Conservation (phyloP, 2,329 filamentous ascomycete species). For the Paecilomyces niveus region DNA sequence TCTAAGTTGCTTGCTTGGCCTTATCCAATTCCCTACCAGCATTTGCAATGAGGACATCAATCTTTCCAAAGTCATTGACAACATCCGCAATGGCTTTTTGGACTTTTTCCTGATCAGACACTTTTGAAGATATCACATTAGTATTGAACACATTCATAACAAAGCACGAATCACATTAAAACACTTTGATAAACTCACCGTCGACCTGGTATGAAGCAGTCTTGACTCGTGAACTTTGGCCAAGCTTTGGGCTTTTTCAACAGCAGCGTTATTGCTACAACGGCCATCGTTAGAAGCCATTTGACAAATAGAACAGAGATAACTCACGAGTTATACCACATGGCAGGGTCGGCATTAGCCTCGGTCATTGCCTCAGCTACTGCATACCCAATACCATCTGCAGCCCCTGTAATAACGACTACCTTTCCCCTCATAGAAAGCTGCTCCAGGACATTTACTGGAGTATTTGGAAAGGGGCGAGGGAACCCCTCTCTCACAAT, state of each 20-base stretch:
- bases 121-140: constrained; percentile 14
- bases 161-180: neutral
- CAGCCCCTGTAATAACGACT: neutral
- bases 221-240: constrained; percentile 28
- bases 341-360: neutral
- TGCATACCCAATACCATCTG: neutral
- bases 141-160: neutral
- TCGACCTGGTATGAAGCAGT: constrained; percentile 40
- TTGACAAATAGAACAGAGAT: neutral
- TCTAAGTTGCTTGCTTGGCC: neutral
- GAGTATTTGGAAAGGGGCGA: neutral
- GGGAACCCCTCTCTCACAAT: neutral
- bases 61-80: constrained; percentile 33
- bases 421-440: neutral
- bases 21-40: constrained; percentile 22
- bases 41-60: constrained; percentile 41
- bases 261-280: constrained; percentile 25
- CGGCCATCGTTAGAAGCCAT: neutral
- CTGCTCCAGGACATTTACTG: neutral
- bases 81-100: constrained; percentile 26
- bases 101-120: constrained; percentile 35
- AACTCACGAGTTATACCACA: neutral
- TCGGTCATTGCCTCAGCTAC: neutral
- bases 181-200: constrained; percentile 9
- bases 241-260: constrained; percentile 29